Evolutionary conservation across 225 moss, liverwort and hornwort genomes (phyloP), one percentile per base, ranked within the genome.

Genomic region (Lunularia cruciata): DNA sequence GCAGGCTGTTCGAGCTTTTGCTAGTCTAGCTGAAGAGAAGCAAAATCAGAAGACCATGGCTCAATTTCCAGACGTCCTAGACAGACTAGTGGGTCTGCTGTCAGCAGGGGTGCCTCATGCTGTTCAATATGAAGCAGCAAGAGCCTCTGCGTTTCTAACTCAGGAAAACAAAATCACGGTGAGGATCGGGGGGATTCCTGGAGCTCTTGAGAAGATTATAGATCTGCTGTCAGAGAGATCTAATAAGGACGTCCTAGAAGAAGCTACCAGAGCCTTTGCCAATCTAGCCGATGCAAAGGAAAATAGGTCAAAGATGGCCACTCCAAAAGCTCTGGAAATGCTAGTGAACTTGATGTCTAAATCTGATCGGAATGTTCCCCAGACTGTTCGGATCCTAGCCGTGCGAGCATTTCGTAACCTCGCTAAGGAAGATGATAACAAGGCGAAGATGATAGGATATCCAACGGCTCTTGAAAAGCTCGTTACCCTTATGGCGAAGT

Each of bases 71-170:
- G 22, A 18, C 12, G 60, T 37, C 9, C 15, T 60, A 0, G 60
- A 60, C 3, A 60, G 37, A 20, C 38, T 60, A 22, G 36, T 60
- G 60, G 60, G 38, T 11, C 32, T 60, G 60, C 23, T 60, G 22
- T 36, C 60, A 0, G 36, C 3, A 6, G 60, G 38, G 10, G 60
- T 60, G 22, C 20, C n/a, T 36, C n/a, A 32, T 22, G 18, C n/a
- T 13, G 30, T 60, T 19, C 60, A 60, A 39, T 36, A 8, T 19
- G 16, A 60, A 34, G 60, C 60, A 22, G 38, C 38, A 23, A 60
- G 60, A 25, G 60, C 60, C 12, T 60, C 22, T 20, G 60, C 60
- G 19, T 20, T 20, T 25, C 38, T 60, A 10, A 37, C 38, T 39
- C 37, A 60, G 38, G 60, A 36, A 14, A 39, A 36, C 37, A 38